Conservation (phyloP, 2,329 filamentous ascomycete genomes). For the Xylaria sp. region DNA sequence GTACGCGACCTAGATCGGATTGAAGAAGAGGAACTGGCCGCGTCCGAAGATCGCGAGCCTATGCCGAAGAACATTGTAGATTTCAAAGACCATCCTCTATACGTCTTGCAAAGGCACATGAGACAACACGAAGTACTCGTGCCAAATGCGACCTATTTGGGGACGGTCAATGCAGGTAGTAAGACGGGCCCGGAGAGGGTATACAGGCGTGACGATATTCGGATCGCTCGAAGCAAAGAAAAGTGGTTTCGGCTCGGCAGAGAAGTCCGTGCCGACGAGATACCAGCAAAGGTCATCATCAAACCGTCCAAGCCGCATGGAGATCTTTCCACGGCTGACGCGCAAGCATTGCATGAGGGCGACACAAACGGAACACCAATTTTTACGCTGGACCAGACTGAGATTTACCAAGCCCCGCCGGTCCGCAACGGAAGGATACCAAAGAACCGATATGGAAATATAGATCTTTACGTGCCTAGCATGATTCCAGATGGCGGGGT, state of each 20-base stretch:
- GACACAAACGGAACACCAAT: conserved; percentile 50
- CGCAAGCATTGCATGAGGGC: conserved; percentile 34
- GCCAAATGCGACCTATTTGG: conserved; percentile 63
- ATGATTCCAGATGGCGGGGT: conserved; percentile 83
- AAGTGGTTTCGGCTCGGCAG: conserved; percentile 88
- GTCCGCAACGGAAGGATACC: conserved; percentile 72
- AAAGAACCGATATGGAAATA: conserved; percentile 89
- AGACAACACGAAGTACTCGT: conserved; percentile 76
- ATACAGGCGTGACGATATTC: conserved; percentile 76
- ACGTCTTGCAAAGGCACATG: conserved; percentile 79
- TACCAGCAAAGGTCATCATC: conserved; percentile 71
- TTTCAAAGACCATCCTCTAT: conserved; percentile 80
- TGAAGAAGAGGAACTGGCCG: conserved; percentile 70
- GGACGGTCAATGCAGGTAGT: conserved; percentile 68
- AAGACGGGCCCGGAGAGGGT: conserved; percentile 65
- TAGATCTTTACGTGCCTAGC: conserved; percentile 84
- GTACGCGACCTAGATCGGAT: conserved; percentile 69
- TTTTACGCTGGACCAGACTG: conserved; percentile 61
- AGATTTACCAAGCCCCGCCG: conserved; percentile 68
- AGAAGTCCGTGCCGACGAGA: conserved; percentile 70
- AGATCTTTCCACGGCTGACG: conserved; percentile 37
- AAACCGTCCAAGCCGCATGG: conserved; percentile 38
- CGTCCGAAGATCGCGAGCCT: conserved; percentile 66
- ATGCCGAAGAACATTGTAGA: conserved; percentile 84
- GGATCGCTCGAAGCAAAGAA: conserved; percentile 69